phyloP scores from a whole-genome alignment of 2,329 filamentous ascomycete species.

The Exophiala mesophila region DNA sequence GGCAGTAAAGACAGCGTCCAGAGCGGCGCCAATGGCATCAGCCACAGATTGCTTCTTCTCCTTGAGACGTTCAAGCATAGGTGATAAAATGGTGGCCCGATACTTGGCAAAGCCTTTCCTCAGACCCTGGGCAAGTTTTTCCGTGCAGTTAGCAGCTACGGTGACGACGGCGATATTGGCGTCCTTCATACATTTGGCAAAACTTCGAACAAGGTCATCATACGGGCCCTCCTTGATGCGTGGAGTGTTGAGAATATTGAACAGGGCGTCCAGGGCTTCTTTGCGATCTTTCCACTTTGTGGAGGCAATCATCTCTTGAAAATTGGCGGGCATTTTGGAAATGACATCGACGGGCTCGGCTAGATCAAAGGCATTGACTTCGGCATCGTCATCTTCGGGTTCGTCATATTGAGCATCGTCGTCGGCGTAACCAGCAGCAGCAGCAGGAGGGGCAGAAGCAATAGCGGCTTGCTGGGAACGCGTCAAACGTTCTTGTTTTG shows the following conservation, averaged over 20 bases:
- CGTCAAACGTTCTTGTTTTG: conserved; percentile 85
- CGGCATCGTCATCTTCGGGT: conserved; percentile 58
- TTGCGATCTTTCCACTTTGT: conserved; percentile 99
- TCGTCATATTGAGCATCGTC: conserved; percentile 52
- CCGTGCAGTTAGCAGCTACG: conserved; percentile 87
- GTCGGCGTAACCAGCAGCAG: conserved; percentile 53
- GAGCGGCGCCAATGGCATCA: conserved; percentile 78
- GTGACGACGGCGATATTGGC: conserved; percentile 94
- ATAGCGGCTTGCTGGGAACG: conserved; percentile 82
- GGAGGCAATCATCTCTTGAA: conserved; percentile 76
- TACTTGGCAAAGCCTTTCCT: conserved; percentile 75
- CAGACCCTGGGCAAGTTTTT: conserved; percentile 80
- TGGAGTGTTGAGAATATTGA: conserved; percentile 72
- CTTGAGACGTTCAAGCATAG: conserved; percentile 92
- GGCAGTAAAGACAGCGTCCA: conserved; percentile 65
- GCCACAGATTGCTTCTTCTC: conserved; percentile 91
- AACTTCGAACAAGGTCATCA: conserved; percentile 71
- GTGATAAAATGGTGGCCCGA: conserved; percentile 70
- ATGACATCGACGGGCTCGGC: conserved; percentile 81
- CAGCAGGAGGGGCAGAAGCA: conserved; percentile 61
- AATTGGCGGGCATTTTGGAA: conserved; percentile 73
- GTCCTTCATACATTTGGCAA: conserved; percentile 98
- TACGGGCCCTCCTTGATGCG: conserved; percentile 89
- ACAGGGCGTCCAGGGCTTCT: conserved; percentile 81
- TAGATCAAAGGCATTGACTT: conserved; percentile 75